A percentile compares a stretch with the other conserved stretches of the same genome.
phyloP scores from a whole-genome alignment of 495 filamentous ascomycete genomes.

The Lentithecium fluviatile region DNA sequence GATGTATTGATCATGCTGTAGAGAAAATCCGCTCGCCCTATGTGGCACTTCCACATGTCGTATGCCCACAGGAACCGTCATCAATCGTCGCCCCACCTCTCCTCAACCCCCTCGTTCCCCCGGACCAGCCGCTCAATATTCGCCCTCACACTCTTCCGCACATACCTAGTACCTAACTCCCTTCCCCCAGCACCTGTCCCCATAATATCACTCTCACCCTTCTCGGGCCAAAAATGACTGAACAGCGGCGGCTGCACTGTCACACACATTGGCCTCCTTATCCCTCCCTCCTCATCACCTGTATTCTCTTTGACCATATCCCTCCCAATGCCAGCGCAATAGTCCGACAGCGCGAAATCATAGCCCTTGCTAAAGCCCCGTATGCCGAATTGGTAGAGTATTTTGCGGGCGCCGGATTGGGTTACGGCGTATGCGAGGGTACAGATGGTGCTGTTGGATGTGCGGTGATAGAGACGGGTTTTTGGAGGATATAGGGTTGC shows the following conservation, averaged over 20 bases:
- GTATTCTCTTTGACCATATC: constrained; percentile 10
- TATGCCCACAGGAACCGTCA: no score
- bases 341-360: constrained; percentile 51
- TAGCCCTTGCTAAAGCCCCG: constrained; percentile 46
- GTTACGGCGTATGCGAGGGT: constrained; percentile 57
- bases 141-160: constrained; percentile 52
- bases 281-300: no score
- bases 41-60: no score
- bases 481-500: constrained; percentile 27
- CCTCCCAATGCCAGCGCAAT: constrained; percentile 45
- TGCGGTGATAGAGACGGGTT: constrained; percentile 48
- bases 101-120: constrained; percentile 19
- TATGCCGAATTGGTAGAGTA: constrained; percentile 51
- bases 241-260: constrained; percentile 51
- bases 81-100: constrained; percentile 23
- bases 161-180: constrained; percentile 45
- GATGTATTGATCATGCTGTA: no score
- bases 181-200: constrained; percentile 36
- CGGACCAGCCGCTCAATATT: constrained; percentile 43
- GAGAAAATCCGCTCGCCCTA: no score
- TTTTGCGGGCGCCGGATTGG: constrained; percentile 52
- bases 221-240: constrained; percentile 47
- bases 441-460: constrained; percentile 49
- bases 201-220: constrained; percentile 47
- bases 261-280: constrained; percentile 42